Base-by-base conservation (phyloP, 179 eudicot genomes). In the Spergularia azorica region DNA sequence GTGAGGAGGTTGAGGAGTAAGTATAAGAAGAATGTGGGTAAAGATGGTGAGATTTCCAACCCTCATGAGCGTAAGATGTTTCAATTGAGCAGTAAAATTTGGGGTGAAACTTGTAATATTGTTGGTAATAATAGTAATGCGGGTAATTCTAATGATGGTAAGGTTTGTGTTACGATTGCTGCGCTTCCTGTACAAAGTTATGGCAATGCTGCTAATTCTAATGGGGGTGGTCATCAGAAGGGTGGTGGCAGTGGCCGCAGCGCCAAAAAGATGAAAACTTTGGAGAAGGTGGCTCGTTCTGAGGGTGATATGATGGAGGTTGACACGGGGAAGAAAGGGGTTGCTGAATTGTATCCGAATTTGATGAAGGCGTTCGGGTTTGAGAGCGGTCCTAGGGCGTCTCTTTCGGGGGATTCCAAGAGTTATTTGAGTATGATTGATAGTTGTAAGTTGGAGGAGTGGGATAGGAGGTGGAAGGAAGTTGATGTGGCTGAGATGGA, bases 1-100 rank as follows among this genome's bases (percentile, higher is more conserved):
- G 56, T 82, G 2, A 83, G 79, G 73, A 86, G 89, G 86, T 36
- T 89, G 87, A 89, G 84, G 82, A 86, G 81, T 79, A 89, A 85
- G 84, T 86, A 78, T 46, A 36, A 3, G 52, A 78, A 9, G 56
- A 76, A 71, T 80, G 63, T 70, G 5, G 82, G 50, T 56, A 89
- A 76, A 41, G 80, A 84, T 26, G 82, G 84, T n/a, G 84, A 83
- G 18, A 79, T 88, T 55, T 56, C 81, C 0, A 83, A 80, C 59
- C 85, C 89, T 0, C 89, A 88, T 56, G 89, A 88, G 7, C 43
- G 16, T 12, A 76, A 75, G 79, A 52, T 71, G 5, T 89, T 81
- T 55, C 36, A 70, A 6, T 70, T 70, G 61, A 54, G 74, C 16
- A 38, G 11, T 77, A 78, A 26, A 78, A 83, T 17, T 83, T 87